Percentiles rank a stretch among this genome's conserved stretches.
These are phyloP conservation scores for Scutellaria barbata DNA, from an alignment of 257 asterid genomes.

Conservation along the genomic window DNA sequence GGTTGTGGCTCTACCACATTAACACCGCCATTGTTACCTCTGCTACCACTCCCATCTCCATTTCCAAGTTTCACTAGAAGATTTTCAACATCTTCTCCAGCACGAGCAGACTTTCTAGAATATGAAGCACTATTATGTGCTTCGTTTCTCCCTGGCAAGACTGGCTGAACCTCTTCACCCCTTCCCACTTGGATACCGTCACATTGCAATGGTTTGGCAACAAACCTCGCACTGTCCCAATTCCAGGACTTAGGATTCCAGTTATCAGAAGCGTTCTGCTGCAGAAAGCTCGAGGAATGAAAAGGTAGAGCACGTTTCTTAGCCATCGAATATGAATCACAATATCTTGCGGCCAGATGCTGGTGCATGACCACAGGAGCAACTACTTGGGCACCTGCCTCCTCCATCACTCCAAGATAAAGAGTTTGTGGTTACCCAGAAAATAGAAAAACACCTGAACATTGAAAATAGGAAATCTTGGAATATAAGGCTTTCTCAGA, in stretches of 20 bases:
- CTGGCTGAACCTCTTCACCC: constrained; percentile 41
- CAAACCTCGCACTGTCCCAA: constrained; percentile 77
- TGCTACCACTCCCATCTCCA: constrained; percentile 32
- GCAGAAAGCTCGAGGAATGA: constrained; percentile 39
- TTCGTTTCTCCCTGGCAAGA: too few relatives aligned
- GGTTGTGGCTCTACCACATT: constrained; percentile 49
- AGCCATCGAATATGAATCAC: constrained; percentile 46
- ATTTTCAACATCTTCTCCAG: constrained; percentile 39
- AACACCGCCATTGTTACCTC: constrained; percentile 29
- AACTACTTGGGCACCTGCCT: constrained; percentile 59
- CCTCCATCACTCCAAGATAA: constrained; percentile 60
- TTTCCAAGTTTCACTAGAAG: constrained; percentile 57
- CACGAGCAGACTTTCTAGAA: constrained; percentile 26
- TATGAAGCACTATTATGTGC: constrained; percentile 31
- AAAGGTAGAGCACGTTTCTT: constrained; percentile 68
- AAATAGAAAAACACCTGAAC: constrained; percentile 39
- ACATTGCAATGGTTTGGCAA: constrained; percentile 60
- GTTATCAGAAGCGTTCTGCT: constrained; percentile 44
- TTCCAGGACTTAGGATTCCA: constrained; percentile 79
- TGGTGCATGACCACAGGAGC: constrained; percentile 60
- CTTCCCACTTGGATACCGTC: constrained; percentile 35
- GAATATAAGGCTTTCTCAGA: neutral
- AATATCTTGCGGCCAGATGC: constrained; percentile 47
- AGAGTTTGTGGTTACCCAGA: constrained; percentile 6
- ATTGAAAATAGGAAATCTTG: constrained; percentile 15